Evolutionary conservation across 2,329 filamentous ascomycete species (phyloP), one percentile per base, ranked within the genome.

Genomic region (Ophiostoma piceae): DNA sequence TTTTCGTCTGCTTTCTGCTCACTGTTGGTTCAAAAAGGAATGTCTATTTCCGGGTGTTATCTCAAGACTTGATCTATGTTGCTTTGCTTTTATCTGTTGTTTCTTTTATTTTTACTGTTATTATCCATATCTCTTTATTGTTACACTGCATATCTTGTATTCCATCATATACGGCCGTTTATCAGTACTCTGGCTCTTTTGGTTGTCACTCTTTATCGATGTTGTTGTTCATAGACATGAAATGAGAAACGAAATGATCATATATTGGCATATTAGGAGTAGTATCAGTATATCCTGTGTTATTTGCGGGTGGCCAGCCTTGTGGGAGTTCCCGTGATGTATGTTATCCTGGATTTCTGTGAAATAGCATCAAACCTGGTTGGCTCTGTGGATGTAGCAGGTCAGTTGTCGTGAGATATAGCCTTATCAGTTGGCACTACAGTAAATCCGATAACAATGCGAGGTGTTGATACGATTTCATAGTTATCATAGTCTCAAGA

Each of bases 21-120:
- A 37, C 37, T 26, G 62, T 67, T 47, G 60, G 37, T n/a, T 37
- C 35, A 39, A 68, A 68, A 62, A 64, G 54, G 66, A 62, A 9
- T 67, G 39, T 57, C 19, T 43, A 26, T 65, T 51, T 22, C 41
- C 41, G 19, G 62, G 62, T 65, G 62, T 65, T 65, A 37, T 65
- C 26, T 37, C 62, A 37, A 37, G 19, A 41, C 37, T 66, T 65
- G 16, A 39, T 65, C 62, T 65, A 39, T 26, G 32, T 65, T 65
- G 60, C 60, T n/a, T 66, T 37, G 29, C 35, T 35, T 19, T 12
- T 64, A 37, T 37, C 5, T 16, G 16, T 32, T 26, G n/a, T 64
- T 29, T 64, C 14, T 16, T 47, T 32, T 26, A 64, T 64, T 29
- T 64, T 64, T 64, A 32, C 35, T n/a, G 43, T 47, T 47, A 35